Conservation (phyloP, 1,284 basidiomycete species). For the Xanthoconium separans region DNA sequence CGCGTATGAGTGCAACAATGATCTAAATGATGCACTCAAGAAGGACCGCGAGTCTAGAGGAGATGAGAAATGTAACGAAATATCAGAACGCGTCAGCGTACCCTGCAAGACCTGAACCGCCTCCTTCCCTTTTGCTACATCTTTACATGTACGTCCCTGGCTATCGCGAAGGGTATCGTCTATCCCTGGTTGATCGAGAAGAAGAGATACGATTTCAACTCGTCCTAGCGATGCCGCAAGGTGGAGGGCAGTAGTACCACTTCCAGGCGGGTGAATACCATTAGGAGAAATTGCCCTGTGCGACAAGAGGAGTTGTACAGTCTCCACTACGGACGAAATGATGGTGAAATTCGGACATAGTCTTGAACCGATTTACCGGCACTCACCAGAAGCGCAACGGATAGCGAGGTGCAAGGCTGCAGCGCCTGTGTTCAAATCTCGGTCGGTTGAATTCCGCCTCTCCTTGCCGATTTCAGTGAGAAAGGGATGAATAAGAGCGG, state of each 20-base stretch:
- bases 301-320: conserved; percentile 61
- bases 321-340: conserved; percentile 23
- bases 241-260: conserved; percentile 83
- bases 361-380: not conserved
- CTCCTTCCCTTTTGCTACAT: conserved; percentile 75
- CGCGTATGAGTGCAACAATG: conserved; percentile 71
- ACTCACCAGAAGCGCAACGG: conserved; percentile 77
- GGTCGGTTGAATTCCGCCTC: conserved; percentile 46
- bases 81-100: not conserved
- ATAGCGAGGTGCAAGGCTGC: conserved; percentile 85
- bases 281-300: conserved; percentile 79
- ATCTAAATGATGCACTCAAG: conserved; percentile 76
- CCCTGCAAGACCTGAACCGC: conserved; percentile 76
- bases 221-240: conserved; percentile 83
- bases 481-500: conserved; percentile 79
- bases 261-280: conserved; percentile 64
- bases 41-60: conserved; percentile 76
- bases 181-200: conserved; percentile 76
- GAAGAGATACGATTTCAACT: conserved; percentile 70
- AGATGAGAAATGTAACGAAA: conserved; percentile 6
- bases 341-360: conserved; percentile 1
- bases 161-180: conserved; percentile 80
- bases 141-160: conserved; percentile 70
- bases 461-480: conserved; percentile 74
- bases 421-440: conserved; percentile 59